Percentiles rank a stretch among this genome's conserved stretches.
Evolutionary conservation across 768 basidiomycete species (phyloP).

Genomic region (Chalciporus sphaerocephalus): DNA sequence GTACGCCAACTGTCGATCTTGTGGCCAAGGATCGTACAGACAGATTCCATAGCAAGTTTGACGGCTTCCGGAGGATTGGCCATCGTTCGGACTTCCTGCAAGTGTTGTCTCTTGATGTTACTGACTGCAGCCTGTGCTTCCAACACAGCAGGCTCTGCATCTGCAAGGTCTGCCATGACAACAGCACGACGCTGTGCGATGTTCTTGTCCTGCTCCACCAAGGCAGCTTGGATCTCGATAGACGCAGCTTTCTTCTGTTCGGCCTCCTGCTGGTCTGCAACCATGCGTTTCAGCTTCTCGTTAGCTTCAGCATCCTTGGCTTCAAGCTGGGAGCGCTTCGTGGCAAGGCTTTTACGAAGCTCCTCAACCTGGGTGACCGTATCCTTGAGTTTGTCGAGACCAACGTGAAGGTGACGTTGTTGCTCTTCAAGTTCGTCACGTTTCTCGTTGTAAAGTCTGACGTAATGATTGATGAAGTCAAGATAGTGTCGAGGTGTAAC

Average conservation of each 20-base stretch:
- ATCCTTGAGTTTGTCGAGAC: constrained; percentile 91
- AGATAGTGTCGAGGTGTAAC: constrained; percentile 97
- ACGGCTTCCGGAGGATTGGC: constrained; percentile 97
- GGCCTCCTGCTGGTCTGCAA: constrained; percentile 96
- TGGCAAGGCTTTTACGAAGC: constrained; percentile 88
- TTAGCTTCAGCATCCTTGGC: constrained; percentile 95
- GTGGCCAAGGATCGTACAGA: constrained; percentile 93
- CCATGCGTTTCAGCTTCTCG: constrained; percentile 96
- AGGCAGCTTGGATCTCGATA: constrained; percentile 89
- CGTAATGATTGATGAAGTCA: constrained; percentile 98
- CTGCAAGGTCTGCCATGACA: constrained; percentile 93
- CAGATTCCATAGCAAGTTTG: constrained; percentile 97
- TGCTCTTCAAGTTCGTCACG: constrained; percentile 97
- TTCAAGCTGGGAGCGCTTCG: constrained; percentile 87
- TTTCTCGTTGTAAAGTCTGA: constrained; percentile 91
- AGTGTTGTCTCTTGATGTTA: constrained; percentile 91
- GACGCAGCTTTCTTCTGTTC: constrained; percentile 98
- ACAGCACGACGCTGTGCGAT: constrained; percentile 85
- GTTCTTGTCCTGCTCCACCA: constrained; percentile 84
- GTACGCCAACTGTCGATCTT: constrained; percentile 96
- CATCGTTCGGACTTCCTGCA: constrained; percentile 97
- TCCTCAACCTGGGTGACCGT: constrained; percentile 98
- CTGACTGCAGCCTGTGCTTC: constrained; percentile 96
- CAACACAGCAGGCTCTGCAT: constrained; percentile 94
- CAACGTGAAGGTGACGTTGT: constrained; percentile 96